These are phyloP conservation scores for Ustilago loliicola DNA, from an alignment of 1,284 basidiomycete species.

Conservation along the genomic window DNA sequence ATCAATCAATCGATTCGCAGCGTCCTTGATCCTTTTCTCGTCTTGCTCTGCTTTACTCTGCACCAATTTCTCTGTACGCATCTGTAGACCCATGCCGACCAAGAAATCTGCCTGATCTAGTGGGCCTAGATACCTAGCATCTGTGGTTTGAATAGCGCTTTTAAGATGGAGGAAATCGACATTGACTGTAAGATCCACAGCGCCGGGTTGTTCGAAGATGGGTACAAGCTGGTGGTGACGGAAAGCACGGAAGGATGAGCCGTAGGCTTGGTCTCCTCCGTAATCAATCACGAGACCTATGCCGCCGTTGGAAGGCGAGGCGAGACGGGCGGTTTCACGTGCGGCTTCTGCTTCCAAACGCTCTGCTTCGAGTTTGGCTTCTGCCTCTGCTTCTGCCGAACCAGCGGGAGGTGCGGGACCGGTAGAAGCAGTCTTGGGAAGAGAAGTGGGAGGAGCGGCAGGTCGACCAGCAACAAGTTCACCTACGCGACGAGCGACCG, in stretches of 20 bases:
- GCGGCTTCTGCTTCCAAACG: slow-evolving; percentile 12
- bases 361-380: slow-evolving; percentile 15
- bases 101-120: slow-evolving; percentile 81
- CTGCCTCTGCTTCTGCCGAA: slow-evolving; percentile 30
- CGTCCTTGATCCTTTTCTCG: slow-evolving; percentile 72
- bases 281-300: slow-evolving; percentile 92
- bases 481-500: slow-evolving; percentile 59
- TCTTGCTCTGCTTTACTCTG: slow-evolving; percentile 74
- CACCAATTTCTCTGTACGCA: slow-evolving; percentile 77
- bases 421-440: background rate
- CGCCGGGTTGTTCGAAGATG: slow-evolving; percentile 85
- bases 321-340: slow-evolving; percentile 14
- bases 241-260: slow-evolving; percentile 90
- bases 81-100: slow-evolving; percentile 74
- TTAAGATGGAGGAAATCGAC: slow-evolving; percentile 92
- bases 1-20: slow-evolving; percentile 74
- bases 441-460: slow-evolving; percentile 22
- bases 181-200: slow-evolving; percentile 92
- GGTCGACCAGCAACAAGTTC: slow-evolving; percentile 62
- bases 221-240: slow-evolving; percentile 87
- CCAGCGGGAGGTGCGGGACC: background rate
- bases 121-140: slow-evolving; percentile 75
- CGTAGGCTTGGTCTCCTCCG: slow-evolving; percentile 80
- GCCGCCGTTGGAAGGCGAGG: slow-evolving; percentile 74
- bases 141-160: slow-evolving; percentile 77